phyloP scores from a whole-genome alignment of 2,329 filamentous ascomycete species.

The Setomelanomma holmii region DNA sequence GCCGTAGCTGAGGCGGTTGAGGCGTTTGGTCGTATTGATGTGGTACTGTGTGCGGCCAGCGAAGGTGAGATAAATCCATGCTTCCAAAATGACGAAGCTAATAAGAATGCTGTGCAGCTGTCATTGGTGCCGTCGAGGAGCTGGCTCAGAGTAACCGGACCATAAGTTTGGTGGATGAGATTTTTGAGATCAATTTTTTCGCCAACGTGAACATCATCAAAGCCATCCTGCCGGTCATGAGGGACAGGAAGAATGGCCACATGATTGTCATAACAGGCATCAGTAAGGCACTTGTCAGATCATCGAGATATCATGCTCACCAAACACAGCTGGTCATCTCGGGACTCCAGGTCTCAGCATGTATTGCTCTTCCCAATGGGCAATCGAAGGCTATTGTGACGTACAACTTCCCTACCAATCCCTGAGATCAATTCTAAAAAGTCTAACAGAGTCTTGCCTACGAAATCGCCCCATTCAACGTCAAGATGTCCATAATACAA shows the following conservation, averaged over 20 bases:
- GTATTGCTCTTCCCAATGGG: conserved; percentile 93
- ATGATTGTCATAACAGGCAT: conserved; percentile 90
- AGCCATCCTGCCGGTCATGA: conserved; percentile 79
- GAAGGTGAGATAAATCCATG: conserved; percentile 65
- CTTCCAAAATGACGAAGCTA: no score
- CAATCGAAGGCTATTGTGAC: conserved; percentile 94
- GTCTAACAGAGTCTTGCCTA: conserved; percentile 77
- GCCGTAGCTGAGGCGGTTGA: conserved; percentile 86
- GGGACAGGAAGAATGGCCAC: conserved; percentile 83
- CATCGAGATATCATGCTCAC: conserved; percentile 16
- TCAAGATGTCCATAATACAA: conserved; percentile 95
- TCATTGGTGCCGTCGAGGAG: conserved; percentile 92
- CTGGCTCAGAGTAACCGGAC: conserved; percentile 75
- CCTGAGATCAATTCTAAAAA: conserved; percentile 9
- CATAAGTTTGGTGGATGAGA: conserved; percentile 81
- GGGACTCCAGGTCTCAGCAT: conserved; percentile 90
- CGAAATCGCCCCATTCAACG: conserved; percentile 93
- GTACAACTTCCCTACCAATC: conserved; percentile 47
- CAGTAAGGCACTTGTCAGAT: conserved; percentile 52
- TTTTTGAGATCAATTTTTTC: conserved; percentile 96
- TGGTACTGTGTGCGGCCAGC: conserved; percentile 86
- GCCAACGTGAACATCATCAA: conserved; percentile 96
- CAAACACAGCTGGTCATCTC: conserved; percentile 73
- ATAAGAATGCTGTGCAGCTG: conserved; percentile 59
- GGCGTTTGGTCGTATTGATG: conserved; percentile 86